Evolutionary conservation across 768 basidiomycete genomes (phyloP).

Genomic region (Mycena capillaripes): DNA sequence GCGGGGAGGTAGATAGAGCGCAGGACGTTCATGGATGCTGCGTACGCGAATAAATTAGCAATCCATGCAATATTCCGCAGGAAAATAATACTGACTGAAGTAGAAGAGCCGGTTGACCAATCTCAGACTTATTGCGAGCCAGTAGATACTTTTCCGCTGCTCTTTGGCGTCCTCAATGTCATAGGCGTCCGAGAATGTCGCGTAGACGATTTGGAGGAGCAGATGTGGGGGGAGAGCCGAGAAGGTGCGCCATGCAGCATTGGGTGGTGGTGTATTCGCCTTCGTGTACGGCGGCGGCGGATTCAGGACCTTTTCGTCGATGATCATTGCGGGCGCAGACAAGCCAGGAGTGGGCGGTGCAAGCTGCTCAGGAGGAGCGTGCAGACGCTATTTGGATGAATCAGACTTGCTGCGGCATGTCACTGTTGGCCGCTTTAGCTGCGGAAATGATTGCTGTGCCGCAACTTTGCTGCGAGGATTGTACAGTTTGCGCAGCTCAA

Average conservation of each 20-base stretch:
- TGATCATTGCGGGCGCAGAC: constrained; percentile 32
- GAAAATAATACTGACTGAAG: constrained; percentile 60
- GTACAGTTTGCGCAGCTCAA: constrained; percentile 2
- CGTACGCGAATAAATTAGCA: neutral
- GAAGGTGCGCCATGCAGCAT: constrained; percentile 39
- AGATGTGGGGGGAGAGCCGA: constrained; percentile 69
- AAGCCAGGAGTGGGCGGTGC: constrained; percentile 4
- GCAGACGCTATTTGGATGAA: constrained; percentile 18
- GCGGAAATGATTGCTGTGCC: constrained; percentile 21
- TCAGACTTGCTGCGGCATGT: constrained; percentile 7
- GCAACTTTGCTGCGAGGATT: constrained; percentile 4
- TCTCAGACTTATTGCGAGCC: constrained; percentile 74
- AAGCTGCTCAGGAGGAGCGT: neutral
- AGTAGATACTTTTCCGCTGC: constrained; percentile 80
- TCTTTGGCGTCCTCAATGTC: constrained; percentile 57
- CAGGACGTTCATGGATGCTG: constrained; percentile 86
- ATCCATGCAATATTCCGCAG: neutral
- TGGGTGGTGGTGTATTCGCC: neutral
- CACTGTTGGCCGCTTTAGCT: constrained; percentile 3
- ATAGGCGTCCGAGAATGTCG: constrained; percentile 66
- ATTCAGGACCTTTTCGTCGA: constrained; percentile 35
- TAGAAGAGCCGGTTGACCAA: constrained; percentile 78
- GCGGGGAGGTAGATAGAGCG: constrained; percentile 80
- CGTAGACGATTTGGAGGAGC: constrained; percentile 79
- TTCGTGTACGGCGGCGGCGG: constrained; percentile 35